Conservation (phyloP, 2,329 filamentous ascomycete genomes). For the Pyrenochaeta sp. region DNA sequence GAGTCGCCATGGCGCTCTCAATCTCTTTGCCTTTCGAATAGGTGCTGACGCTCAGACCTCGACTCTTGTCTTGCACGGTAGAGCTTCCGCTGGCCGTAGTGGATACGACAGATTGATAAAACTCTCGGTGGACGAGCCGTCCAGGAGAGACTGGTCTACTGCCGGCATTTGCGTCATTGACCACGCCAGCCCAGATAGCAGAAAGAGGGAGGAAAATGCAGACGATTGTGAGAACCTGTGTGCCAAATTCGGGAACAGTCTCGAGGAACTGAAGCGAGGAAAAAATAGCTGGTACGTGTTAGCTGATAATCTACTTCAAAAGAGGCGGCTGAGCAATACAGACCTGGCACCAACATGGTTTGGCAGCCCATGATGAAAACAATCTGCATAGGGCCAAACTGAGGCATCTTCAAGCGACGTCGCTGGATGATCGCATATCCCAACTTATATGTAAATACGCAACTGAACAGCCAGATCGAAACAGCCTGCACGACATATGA, state of each 20-base stretch:
- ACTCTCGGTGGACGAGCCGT: slow-evolving; percentile 34
- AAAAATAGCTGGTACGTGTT: slow-evolving; percentile 63
- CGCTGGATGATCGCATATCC: slow-evolving; percentile 65
- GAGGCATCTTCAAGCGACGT: slow-evolving; percentile 63
- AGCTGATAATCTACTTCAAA: slow-evolving; percentile 15
- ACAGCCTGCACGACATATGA: slow-evolving; percentile 62
- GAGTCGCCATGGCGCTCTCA: slow-evolving; percentile 13
- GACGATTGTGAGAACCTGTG: slow-evolving; percentile 65
- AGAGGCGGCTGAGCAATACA: neutral
- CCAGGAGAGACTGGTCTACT: slow-evolving; percentile 37
- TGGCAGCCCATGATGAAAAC: slow-evolving; percentile 74
- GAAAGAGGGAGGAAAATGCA: slow-evolving; percentile 72
- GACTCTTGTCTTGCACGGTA: slow-evolving; percentile 25
- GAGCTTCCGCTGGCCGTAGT: slow-evolving; percentile 15
- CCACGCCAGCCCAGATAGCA: slow-evolving; percentile 67
- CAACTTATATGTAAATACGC: slow-evolving; percentile 70
- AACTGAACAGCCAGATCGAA: slow-evolving; percentile 69
- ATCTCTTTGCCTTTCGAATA: slow-evolving; percentile 26
- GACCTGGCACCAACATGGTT: slow-evolving; percentile 71
- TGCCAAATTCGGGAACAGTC: slow-evolving; percentile 62
- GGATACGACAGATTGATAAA: slow-evolving; percentile 19
- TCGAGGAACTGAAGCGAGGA: slow-evolving; percentile 65
- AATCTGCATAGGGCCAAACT: slow-evolving; percentile 71
- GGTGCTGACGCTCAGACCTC: slow-evolving; percentile 24
- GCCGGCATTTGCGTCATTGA: slow-evolving; percentile 27